A percentile compares a stretch with the other conserved stretches of the same genome.
Conservation (phyloP, 1,284 basidiomycete genomes). For the Moesziomyces sp. region DNA sequence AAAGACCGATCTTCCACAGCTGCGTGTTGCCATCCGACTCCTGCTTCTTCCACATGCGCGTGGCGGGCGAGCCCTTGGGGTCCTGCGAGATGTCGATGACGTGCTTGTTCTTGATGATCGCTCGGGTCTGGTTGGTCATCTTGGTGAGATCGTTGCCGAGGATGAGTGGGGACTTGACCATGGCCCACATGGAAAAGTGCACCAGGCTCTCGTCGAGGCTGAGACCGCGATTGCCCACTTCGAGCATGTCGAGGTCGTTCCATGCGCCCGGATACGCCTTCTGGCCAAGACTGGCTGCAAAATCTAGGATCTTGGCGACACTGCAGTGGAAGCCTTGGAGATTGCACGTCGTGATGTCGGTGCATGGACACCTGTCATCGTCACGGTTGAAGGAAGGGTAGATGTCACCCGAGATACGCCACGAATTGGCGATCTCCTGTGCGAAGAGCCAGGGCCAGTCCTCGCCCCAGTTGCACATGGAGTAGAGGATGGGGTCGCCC, state of each 20-base stretch:
- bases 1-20: conserved; percentile 38
- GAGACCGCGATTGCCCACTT: conserved; percentile 47
- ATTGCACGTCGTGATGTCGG: conserved; percentile 28
- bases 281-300: conserved; percentile 37
- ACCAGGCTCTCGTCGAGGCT: conserved; percentile 47
- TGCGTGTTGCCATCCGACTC: conserved; percentile 31
- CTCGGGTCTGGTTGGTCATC: conserved; percentile 43
- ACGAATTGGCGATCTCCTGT: conserved; percentile 70
- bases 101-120: conserved; percentile 62
- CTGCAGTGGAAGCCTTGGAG: conserved; percentile 32
- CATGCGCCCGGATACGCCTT: conserved; percentile 55
- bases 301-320: conserved; percentile 27
- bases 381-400: conserved; percentile 31
- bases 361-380: conserved; percentile 31
- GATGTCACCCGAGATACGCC: conserved; percentile 68
- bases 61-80: conserved; percentile 46
- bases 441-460: conserved; percentile 58
- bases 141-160: conserved; percentile 62
- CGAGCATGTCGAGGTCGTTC: conserved; percentile 63
- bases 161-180: conserved; percentile 64
- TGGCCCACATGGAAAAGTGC: conserved; percentile 64
- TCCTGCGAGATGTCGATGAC: conserved; percentile 61
- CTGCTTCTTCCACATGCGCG: conserved; percentile 38
- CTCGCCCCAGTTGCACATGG: conserved; percentile 37
- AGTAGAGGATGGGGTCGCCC: conserved; percentile 57